Evolutionary conservation across 148 eudicot species (phyloP), one percentile per base, ranked within the genome.

Genomic region (Nepenthes mirabilis): DNA sequence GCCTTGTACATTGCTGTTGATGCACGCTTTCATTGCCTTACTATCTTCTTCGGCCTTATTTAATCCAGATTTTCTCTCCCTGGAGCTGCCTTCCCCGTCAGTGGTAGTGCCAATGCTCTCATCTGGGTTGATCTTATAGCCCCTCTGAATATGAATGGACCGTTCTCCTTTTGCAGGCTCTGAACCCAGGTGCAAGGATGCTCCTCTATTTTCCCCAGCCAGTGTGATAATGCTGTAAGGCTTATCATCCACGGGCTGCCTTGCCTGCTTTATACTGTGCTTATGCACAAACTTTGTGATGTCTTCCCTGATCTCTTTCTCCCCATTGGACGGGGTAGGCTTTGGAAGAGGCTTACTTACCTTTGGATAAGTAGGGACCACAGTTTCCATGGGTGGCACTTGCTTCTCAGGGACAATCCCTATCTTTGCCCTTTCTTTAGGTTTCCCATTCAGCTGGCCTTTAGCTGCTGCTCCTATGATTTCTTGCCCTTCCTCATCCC

Each of bases 141-240:
- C 83, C 66, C 89, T 72, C 65, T 66, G 75, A 65, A 90, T 90
- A 71, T 67, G 84, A 36, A 86, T 55, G 57, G 80, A 14, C 65
- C 61, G 67, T 52, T 77, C 87, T 70, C 58, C 66, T 58, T 75
- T 66, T 35, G 64, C 59, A 34, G 70, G 48, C 6, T 77, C 82
- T 43, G 73, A 66, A 66, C 77, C 77, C 2, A 85, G 71, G 45
- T 74, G 77, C 95, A 88, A 83, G 36, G 71, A 61, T 35, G 97
- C 97, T 53, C 95, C 97, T 65, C 72, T 77, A 60, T 87, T 91
- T 67, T 87, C 90, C 47, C 95, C 97, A 14, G 82, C 75, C 11
- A 91, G 77, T n/a, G 85, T 87, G 40, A 88, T 75, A 5, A 87
- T 77, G 36, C 69, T 74, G 2, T 70, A 55, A 56, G 73, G 74